phyloP scores from a whole-genome alignment of 2,329 filamentous ascomycete species.

The Ophiosphaerella herpotricha region DNA sequence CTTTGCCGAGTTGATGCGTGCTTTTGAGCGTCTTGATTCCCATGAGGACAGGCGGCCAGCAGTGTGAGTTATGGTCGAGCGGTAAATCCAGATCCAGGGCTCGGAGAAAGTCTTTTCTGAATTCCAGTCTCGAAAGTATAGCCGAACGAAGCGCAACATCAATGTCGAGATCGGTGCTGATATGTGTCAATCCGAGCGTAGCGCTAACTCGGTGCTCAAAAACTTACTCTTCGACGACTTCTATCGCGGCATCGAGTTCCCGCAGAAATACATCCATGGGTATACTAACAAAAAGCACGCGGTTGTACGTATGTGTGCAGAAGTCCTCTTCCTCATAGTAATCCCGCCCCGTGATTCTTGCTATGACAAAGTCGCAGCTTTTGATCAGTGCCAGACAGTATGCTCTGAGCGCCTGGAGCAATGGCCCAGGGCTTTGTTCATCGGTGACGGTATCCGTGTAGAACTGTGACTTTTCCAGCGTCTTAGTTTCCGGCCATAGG shows the following conservation, averaged over 20 bases:
- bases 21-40: conserved; percentile 61
- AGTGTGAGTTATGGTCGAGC: conserved; percentile 29
- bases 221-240: conserved; percentile 38
- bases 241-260: conserved; percentile 39
- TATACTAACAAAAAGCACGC: conserved; percentile 67
- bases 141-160: conserved; percentile 55
- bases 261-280: conserved; percentile 41
- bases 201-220: not conserved
- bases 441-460: conserved; percentile 52
- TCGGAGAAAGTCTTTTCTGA: conserved; percentile 68
- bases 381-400: conserved; percentile 88
- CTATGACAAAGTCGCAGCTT: conserved; percentile 77
- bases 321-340: conserved; percentile 99
- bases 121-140: conserved; percentile 66
- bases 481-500: conserved; percentile 69
- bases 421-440: conserved; percentile 26
- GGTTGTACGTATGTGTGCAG: conserved; percentile 86
- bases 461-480: conserved; percentile 65
- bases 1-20: conserved; percentile 65
- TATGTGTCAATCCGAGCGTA: conserved; percentile 11
- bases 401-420: conserved; percentile 68
- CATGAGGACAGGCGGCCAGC: conserved; percentile 45
- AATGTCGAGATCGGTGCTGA: conserved; percentile 33
- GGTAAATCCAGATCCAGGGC: conserved; percentile 49
- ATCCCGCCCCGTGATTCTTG: conserved; percentile 77